Conservation (phyloP, 2,329 filamentous ascomycete species). For the Ophiocordyceps australis region DNA sequence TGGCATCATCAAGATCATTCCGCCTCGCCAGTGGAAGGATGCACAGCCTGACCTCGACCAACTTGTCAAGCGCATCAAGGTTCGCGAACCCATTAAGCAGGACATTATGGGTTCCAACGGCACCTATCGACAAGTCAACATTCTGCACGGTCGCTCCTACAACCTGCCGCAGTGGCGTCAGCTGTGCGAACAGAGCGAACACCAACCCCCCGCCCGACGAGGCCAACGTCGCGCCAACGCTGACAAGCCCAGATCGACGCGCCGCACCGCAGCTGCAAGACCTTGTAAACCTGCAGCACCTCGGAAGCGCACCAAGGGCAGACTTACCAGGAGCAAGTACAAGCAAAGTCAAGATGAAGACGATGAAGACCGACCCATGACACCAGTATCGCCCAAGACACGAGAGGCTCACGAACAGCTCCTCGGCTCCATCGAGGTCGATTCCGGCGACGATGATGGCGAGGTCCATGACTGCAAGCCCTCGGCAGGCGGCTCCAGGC, state of each 20-base stretch:
- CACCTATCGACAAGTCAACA: slow-evolving; percentile 92
- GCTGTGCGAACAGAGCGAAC: slow-evolving; percentile 83
- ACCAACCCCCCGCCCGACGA: slow-evolving; percentile 82
- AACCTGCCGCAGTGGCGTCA: slow-evolving; percentile 93
- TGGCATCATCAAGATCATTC: slow-evolving; percentile 90
- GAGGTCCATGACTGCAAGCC: slow-evolving; percentile 24
- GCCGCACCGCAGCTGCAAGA: slow-evolving; percentile 17
- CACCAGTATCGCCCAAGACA: slow-evolving; percentile 34
- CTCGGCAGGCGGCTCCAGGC: slow-evolving; percentile 20
- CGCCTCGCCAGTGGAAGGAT: slow-evolving; percentile 83
- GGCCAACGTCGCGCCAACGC: slow-evolving; percentile 58
- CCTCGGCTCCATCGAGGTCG: slow-evolving; percentile 30
- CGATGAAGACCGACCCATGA: slow-evolving; percentile 38
- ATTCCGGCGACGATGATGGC: slow-evolving; percentile 22
- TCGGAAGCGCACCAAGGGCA: slow-evolving; percentile 21
- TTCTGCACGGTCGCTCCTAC: slow-evolving; percentile 89
- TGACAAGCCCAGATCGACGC: slow-evolving; percentile 27
- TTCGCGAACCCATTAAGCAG: slow-evolving; percentile 95
- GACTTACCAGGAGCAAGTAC: slow-evolving; percentile 17
- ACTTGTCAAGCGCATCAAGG: slow-evolving; percentile 74
- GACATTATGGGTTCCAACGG: slow-evolving; percentile 94
- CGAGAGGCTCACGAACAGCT: slow-evolving; percentile 16
- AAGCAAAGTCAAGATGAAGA: slow-evolving; percentile 18
- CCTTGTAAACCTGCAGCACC: slow-evolving; percentile 12
- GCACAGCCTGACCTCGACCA: slow-evolving; percentile 64